Base-by-base conservation (phyloP, 2,329 filamentous ascomycete species). In the Aureobasidium sp. region DNA sequence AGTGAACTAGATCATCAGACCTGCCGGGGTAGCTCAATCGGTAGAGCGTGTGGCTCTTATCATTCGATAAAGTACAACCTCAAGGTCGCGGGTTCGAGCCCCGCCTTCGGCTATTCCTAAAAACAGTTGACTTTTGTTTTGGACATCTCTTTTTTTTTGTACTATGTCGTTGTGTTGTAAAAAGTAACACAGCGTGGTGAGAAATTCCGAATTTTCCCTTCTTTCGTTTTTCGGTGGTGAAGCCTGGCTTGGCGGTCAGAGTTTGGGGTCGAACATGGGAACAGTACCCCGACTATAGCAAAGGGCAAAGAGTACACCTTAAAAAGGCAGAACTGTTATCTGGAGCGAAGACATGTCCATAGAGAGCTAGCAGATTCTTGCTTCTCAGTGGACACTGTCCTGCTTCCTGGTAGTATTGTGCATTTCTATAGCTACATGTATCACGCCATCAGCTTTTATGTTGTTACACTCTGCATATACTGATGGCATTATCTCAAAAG, bases 1-100 rank as follows among this genome's bases (percentile, higher is more conserved):
- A 37, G 21, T 37, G 32, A 39, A 39, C 34, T 37, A 25, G 49
- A 39, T 39, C 49, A 51, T 51, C 49, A 47, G 49, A 44, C 55
- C 54, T 64, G 75, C 75, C 74, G 69, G 75, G 74, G 71, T 76
- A 77, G 75, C 75, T 77, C 75, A 77, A 77, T 77, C 74, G 75
- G 71, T 72, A 76, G 73, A 75, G 73, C 74, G 73, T 75, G 72
- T 74, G 75, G 74, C 75, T 76, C 75, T 76, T 76, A 77, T 66
- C 44, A 13, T 48, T 10, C n/a, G 30, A 47, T 37, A 58, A 44
- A 21, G 16, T 14, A 8, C 9, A 54, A 54, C 50, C 50, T 54
- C 50, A 54, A 42, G 37, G 37, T 54, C 50, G 37, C 36, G 50
- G 37, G 50, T 44, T 37, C 54, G 30, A 45, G 51, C 50, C 50